Percentiles rank a stretch among this genome's conserved stretches.
These are phyloP conservation scores for Escovopsis sp. DNA, from an alignment of 2,329 filamentous ascomycete species.

Conservation along the genomic window DNA sequence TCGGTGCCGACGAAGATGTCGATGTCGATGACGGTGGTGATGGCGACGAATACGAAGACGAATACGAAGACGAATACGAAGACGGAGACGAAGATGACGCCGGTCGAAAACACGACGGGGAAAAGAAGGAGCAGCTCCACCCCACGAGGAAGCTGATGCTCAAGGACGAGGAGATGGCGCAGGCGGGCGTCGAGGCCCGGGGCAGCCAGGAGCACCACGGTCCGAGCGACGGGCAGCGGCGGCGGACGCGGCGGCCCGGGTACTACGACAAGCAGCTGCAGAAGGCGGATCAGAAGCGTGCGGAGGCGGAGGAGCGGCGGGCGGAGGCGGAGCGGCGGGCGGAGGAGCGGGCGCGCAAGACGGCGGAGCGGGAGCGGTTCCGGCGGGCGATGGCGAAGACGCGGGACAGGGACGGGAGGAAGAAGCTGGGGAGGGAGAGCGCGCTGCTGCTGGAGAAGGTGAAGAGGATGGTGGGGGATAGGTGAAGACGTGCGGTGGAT, in stretches of 20 bases:
- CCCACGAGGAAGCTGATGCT: conserved; percentile 26
- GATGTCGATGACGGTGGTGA: conserved; percentile 9
- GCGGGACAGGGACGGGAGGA: conserved; percentile 57
- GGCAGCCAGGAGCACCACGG: conserved; percentile 6
- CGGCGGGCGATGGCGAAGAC: conserved; percentile 60
- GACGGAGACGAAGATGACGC: conserved; percentile 8
- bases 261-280: conserved; percentile 52
- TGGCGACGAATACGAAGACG: conserved; percentile 6
- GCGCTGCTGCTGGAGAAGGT: conserved; percentile 64
- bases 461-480: conserved; percentile 48
- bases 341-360: conserved; percentile 49
- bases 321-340: conserved; percentile 32
- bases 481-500: too few relatives aligned
- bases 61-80: too few relatives aligned
- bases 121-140: conserved; percentile 16
- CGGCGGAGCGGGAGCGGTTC: conserved; percentile 50
- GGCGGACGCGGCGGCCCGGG: conserved; percentile 28
- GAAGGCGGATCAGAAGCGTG: conserved; percentile 28
- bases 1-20: conserved; percentile 8
- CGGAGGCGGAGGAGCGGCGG: conserved; percentile 27
- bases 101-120: conserved; percentile 9
- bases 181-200: conserved; percentile 9
- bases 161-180: conserved; percentile 23
- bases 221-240: conserved; percentile 18
- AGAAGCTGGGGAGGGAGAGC: conserved; percentile 72